A percentile compares a stretch with the other conserved stretches of the same genome.
Conservation (phyloP, 1,284 basidiomycete species). For the Boletus calvinii region DNA sequence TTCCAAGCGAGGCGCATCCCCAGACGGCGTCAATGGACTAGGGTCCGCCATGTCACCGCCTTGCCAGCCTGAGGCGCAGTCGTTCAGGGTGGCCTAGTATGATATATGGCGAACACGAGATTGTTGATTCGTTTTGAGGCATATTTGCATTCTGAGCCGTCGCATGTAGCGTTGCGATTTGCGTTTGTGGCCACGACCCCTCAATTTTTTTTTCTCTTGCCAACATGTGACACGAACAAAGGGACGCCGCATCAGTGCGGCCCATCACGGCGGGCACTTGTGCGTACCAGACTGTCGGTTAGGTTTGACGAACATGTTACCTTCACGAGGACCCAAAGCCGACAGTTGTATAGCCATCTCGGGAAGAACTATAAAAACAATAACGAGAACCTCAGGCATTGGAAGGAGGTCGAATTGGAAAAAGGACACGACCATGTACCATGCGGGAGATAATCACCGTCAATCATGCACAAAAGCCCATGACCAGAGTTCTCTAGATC, state of each 20-base stretch:
- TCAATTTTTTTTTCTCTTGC: neutral
- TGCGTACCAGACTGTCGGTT: conserved; percentile 20
- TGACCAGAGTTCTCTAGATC: neutral
- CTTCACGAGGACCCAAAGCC: conserved; percentile 5
- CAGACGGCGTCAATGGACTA: conserved; percentile 11
- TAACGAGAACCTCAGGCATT: conserved; percentile 14
- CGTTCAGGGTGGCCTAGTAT: conserved; percentile 21
- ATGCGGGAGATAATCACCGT: conserved; percentile 29
- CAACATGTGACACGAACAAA: conserved; percentile 6
- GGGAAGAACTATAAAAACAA: conserved; percentile 7
- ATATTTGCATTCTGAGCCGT: conserved; percentile 17
- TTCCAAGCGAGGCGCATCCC: conserved; percentile 27
- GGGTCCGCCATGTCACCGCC: conserved; percentile 10
- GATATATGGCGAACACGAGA: conserved; percentile 11
- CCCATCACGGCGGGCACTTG: conserved; percentile 19
- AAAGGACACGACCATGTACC: conserved; percentile 1
- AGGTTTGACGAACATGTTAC: conserved; percentile 9
- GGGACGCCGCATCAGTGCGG: neutral
- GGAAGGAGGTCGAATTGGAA: conserved; percentile 1
- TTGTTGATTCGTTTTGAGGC: conserved; percentile 12
- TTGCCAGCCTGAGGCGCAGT: conserved; percentile 8
- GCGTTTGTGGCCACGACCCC: conserved; percentile 2
- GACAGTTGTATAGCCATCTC: conserved; percentile 7
- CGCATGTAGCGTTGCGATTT: conserved; percentile 11
- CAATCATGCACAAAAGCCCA: conserved; percentile 16